phyloP scores from a whole-genome alignment of 495 filamentous ascomycete species.

The Beverwykella pulmonaria region DNA sequence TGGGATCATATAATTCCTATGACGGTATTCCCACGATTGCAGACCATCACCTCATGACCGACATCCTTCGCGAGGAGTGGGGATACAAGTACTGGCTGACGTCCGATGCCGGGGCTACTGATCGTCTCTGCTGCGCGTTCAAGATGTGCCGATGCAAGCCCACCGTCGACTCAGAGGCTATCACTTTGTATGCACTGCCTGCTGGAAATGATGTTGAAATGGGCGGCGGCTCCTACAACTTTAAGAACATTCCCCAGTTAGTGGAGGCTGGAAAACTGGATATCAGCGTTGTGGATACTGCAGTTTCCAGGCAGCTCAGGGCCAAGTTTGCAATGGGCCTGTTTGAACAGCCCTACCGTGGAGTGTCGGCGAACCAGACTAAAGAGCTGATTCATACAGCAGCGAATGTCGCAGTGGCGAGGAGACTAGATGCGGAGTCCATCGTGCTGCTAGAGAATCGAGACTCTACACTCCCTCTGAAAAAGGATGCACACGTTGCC shows the following conservation, averaged over 20 bases:
- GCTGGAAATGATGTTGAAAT: slow-evolving; percentile 66
- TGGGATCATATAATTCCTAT: slow-evolving; percentile 71
- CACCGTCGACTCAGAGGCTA: slow-evolving; percentile 58
- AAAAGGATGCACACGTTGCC: slow-evolving; percentile 62
- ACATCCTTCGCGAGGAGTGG: slow-evolving; percentile 70
- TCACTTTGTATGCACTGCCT: slow-evolving; percentile 62
- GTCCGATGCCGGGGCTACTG: slow-evolving; percentile 62
- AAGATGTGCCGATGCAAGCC: slow-evolving; percentile 60
- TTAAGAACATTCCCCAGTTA: slow-evolving; percentile 64
- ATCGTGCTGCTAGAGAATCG: slow-evolving; percentile 82
- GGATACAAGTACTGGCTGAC: slow-evolving; percentile 67
- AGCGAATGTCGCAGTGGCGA: slow-evolving; percentile 67
- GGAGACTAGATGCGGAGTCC: slow-evolving; percentile 68
- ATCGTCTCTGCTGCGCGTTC: slow-evolving; percentile 65
- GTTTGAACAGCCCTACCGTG: slow-evolving; percentile 67
- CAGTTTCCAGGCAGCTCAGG: slow-evolving; percentile 62
- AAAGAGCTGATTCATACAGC: slow-evolving; percentile 61
- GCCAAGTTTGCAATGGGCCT: slow-evolving; percentile 68
- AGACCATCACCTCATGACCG: slow-evolving; percentile 63
- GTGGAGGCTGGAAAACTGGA: slow-evolving; percentile 61
- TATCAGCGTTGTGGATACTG: slow-evolving; percentile 60
- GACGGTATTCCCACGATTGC: slow-evolving; percentile 67
- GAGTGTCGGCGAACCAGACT: slow-evolving; percentile 55
- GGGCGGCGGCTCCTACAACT: slow-evolving; percentile 73
- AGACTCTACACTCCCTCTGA: slow-evolving; percentile 63